Evolutionary conservation across 257 asterid genomes (phyloP), one percentile per base, ranked within the genome.

Genomic region (Solanum ossicruentum): DNA sequence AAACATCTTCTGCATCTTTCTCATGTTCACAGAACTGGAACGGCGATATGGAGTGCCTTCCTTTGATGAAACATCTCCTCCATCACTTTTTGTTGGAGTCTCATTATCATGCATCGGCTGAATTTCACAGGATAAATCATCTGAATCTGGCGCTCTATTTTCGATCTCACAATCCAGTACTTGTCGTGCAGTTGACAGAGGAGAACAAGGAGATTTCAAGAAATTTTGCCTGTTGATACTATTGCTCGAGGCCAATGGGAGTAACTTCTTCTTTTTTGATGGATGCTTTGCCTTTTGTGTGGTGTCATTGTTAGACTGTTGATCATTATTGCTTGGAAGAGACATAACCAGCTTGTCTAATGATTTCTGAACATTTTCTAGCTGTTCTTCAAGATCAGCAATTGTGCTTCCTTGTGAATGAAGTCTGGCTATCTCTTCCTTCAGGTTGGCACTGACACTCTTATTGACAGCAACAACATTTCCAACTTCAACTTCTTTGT

Each of bases 1-100:
- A 82, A 95, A 95, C 99, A 95, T 95, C 87, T 91, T 93, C 88
- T 95, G 97, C 99, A 95, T 95, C 88, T 94, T 95, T 89, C 90
- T 94, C 98, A 95, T 94, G 88, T 95, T 95, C 61, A 95, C 99
- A 83, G 98, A 95, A 85, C 98, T 92, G 52, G 99, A 95, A 87
- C 97, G 97, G 80, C 97, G 87, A 70, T 93, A 93, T 3, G 98
- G 99, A 86, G 99, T 94, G 65, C 92, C 92, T 88, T 95, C 99
- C 90, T 95, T 95, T 10, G 98, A 95, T 8, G 97, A 93, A 43
- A 84, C 89, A 57, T 97, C 98, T 85, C 95, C 89, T 91, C 89
- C 92, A 79, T 93, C 98, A 82, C 98, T 95, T 85, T 90, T 95
- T 3, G 94, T 89, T 10, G 99, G 97, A 83, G 99, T 94, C 83